Conservation (phyloP, 768 basidiomycete species). For the Cyathus striatus region DNA sequence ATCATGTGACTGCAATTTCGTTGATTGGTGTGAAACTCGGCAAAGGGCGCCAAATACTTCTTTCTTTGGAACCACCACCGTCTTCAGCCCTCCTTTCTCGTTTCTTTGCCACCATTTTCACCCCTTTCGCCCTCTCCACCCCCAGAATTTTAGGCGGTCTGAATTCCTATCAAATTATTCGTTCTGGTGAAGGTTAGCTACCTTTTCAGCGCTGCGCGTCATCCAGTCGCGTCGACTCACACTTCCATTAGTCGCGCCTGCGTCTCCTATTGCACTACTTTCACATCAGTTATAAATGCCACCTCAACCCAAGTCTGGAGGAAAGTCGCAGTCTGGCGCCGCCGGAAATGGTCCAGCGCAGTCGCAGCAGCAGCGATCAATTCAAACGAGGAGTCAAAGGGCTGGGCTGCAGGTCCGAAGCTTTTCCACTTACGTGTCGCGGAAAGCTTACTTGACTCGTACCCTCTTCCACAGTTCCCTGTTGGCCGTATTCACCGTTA, state of each 20-base stretch:
- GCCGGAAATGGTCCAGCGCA: slow-evolving; percentile 24
- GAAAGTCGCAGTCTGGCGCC: slow-evolving; percentile 59
- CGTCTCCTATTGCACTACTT: slow-evolving; percentile 1
- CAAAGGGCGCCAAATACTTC: slow-evolving; percentile 32
- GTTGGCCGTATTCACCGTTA: slow-evolving; percentile 98
- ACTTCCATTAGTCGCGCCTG: slow-evolving; percentile 1
- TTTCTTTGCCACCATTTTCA: too few species aligned
- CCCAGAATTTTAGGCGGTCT: slow-evolving; percentile 2
- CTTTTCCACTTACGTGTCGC: not conserved
- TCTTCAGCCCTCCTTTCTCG: slow-evolving; percentile 24
- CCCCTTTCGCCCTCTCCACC: slow-evolving; percentile 9
- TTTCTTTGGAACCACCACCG: slow-evolving; percentile 42
- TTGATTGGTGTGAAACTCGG: slow-evolving; percentile 12
- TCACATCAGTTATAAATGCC: slow-evolving; percentile 27
- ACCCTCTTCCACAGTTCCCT: slow-evolving; percentile 59
- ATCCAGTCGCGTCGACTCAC: not conserved
- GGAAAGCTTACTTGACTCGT: not conserved
- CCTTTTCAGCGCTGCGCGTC: slow-evolving; percentile 7
- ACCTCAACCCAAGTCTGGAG: slow-evolving; percentile 49
- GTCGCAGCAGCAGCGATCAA: slow-evolving; percentile 27
- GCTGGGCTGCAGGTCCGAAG: slow-evolving; percentile 77
- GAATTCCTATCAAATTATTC: not conserved
- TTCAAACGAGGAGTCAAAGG: slow-evolving; percentile 74
- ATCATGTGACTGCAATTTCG: too few species aligned
- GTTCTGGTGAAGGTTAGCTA: not conserved